Evolutionary conservation across 73 alveolate genomes (phyloP).

Genomic region (Diophrys appendiculata): DNA sequence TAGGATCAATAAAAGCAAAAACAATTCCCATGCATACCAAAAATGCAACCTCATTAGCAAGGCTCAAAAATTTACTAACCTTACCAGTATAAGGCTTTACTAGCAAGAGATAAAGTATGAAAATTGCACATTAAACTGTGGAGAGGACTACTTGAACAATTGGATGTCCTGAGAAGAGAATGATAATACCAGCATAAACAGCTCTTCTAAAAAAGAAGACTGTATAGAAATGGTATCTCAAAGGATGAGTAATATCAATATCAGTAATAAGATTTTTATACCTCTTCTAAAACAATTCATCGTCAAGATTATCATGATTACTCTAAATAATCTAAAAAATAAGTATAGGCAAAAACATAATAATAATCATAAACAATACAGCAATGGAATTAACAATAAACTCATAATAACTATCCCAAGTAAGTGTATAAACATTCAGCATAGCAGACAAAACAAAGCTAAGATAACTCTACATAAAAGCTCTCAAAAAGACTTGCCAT

Average conservation of each 20-base stretch:
- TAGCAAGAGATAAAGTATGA: background rate
- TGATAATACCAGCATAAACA: constrained; percentile 8
- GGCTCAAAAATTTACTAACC: background rate
- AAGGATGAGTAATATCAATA: constrained; percentile 1
- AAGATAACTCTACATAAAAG: constrained; percentile 6
- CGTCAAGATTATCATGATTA: constrained; percentile 2
- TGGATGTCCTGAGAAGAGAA: background rate
- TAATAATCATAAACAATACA: background rate
- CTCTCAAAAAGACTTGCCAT: constrained; percentile 11
- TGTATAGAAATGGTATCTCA: constrained; percentile 13
- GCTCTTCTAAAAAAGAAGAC: constrained; percentile 25
- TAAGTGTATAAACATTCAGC: constrained; percentile 4
- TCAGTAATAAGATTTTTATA: constrained; percentile 15
- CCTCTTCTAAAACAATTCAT: background rate
- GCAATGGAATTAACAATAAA: background rate
- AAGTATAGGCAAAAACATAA: constrained; percentile 5
- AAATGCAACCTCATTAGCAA: background rate
- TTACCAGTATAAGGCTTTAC: background rate
- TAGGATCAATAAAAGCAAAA: background rate
- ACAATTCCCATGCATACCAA: background rate
- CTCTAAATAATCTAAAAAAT: constrained; percentile 5
- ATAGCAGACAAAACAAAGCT: constrained; percentile 7
- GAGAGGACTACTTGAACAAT: background rate
- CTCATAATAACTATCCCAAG: background rate
- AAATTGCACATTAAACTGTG: background rate